Base-by-base conservation (phyloP, 306 rosid genomes). In the Acacia melanoxylon region DNA sequence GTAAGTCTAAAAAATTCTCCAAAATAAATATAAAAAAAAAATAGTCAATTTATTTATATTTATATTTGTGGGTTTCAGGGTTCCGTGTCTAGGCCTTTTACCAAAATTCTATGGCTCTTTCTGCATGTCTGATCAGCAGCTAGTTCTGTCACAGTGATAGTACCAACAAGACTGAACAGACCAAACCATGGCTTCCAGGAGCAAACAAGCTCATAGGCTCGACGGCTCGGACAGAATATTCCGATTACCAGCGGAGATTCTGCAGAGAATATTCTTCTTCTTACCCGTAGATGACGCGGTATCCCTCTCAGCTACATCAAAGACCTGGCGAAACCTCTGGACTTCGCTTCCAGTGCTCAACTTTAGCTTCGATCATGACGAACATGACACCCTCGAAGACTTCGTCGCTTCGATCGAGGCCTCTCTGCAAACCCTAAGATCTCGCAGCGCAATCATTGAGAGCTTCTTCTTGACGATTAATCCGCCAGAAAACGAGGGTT, bases 301-400 rank as follows among this genome's bases (percentile, higher is more conserved):
- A 24, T 41, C 56, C 1, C 13, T 51, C 9, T 49, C 67, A 1
- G 31, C 20, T 41, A 11, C 71, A 9, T 68, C 76, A 29, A 69
- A 69, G 76, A 68, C 76, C 9, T 79, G 76, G 82, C 56, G 4
- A 14, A 37, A 8, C 22, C 58, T 16, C 27, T 79, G 82, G 82
- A 79, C 41, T 11, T 68, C 68, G 0, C 69, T 79, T 29, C 76
- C 68, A 52, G 25, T 79, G 42, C 41, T 35, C n/a, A 8, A 9
- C 1, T 52, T 68, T 10, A 7, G 44, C 41, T 68, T 68, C 14
- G 20, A 33, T 37, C 27, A 48, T 48, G 41, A 37, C 27, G 19
- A 79, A 37, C 40, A 52, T 58, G 63, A 4, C 27, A 19, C 15
- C 37, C 8, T 35, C 6, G 44, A 67, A 25, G 44, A 65, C 20